phyloP scores from a whole-genome alignment of 2,329 filamentous ascomycete species.

The Diaporthe caulivora region DNA sequence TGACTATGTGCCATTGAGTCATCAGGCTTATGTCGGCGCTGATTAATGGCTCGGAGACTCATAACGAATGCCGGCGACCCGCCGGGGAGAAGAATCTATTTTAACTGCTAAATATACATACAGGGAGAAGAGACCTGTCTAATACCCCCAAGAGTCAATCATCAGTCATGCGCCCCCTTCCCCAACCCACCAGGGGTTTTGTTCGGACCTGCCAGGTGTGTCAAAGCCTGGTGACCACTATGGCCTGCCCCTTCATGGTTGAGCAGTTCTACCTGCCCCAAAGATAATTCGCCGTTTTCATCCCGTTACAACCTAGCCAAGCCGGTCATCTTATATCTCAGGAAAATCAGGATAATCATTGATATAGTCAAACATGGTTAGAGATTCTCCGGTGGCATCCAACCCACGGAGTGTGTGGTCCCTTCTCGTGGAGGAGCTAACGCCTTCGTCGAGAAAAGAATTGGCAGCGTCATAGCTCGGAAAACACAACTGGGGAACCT shows the following conservation, averaged over 20 bases:
- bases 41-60: too few species aligned
- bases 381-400: not conserved
- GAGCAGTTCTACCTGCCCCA: not conserved
- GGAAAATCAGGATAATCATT: not conserved
- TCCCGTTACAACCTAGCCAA: not conserved
- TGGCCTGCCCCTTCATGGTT: not conserved
- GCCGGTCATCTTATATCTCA: not conserved
- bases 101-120: not conserved
- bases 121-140: not conserved
- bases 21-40: not conserved
- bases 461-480: not conserved
- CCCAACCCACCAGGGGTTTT: too few species aligned
- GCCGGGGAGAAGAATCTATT: not conserved
- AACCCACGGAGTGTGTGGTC: not conserved
- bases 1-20: not conserved
- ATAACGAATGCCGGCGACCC: too few species aligned
- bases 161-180: not conserved
- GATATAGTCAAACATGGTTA: too few species aligned
- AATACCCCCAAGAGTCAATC: not conserved
- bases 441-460: too few species aligned
- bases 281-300: not conserved
- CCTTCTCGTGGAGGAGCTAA: not conserved
- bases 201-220: too few species aligned
- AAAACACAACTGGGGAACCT: not conserved
- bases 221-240: not conserved